Base-by-base conservation (phyloP, 257 asterid genomes). In the Solanum medicagineum region DNA sequence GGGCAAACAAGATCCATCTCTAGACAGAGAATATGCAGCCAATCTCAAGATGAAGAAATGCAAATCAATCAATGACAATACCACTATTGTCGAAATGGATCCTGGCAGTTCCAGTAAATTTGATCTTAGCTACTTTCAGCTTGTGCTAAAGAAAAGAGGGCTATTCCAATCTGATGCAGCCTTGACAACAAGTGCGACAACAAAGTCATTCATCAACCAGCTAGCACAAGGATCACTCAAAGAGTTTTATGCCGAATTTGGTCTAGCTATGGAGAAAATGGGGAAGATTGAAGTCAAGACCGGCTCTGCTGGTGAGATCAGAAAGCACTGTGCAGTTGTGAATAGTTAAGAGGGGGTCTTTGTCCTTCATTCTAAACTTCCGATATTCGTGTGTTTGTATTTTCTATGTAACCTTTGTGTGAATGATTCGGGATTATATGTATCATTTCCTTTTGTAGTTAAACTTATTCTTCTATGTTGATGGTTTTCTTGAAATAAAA, bases 101-200 rank as follows among this genome's bases (percentile, higher is more conserved):
- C 91, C 92, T 6, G 83, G 74, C 65, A 92, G 91, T 84, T 32
- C 85, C 12, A 81, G 69, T 14, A 26, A 90, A 0, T 92, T 92
- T 80, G 93, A 88, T 87, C 29, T 85, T 16, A 83, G 56, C 79
- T 89, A 92, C 87, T 90, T 74, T 84, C 29, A 74, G 40, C 83
- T 88, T 77, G 74, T 93, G 0, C 84, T 85, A 2, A 81, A 71
- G 51, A 74, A 82, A 2, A 83, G 84, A 84, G 93, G 95, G 14
- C 86, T 93, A 1, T 87, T 91, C 85, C 90, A 86, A 83, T 89
- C 95, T 0, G 94, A 89, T 59, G 93, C 94, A 2, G 92, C 92
- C 80, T 44, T 71, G 80, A 71, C 32, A 19, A 70, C 55, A 70
- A 70, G 80, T 70, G 80, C 32, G 10, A 71, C 32, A 71, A 71